Conservation (phyloP, 1,284 basidiomycete species). For the Chalciporus piperatoides region DNA sequence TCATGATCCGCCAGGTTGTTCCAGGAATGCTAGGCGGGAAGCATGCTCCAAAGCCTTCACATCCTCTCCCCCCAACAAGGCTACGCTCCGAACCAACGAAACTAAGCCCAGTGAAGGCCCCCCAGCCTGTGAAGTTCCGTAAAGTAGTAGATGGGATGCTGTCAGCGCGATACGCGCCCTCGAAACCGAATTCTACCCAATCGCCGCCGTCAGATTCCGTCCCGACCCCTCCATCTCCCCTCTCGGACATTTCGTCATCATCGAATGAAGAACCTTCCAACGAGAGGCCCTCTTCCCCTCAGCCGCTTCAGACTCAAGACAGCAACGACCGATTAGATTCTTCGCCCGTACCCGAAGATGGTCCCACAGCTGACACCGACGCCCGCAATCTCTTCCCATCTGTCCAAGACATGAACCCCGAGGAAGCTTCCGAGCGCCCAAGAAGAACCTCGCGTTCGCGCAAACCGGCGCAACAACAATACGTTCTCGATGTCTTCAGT, state of each 20-base stretch:
- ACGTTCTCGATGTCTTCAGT: conserved; percentile 41
- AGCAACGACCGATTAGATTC: conserved; percentile 1
- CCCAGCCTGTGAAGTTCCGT: conserved; percentile 31
- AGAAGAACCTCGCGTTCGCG: conserved; percentile 54
- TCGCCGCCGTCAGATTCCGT: conserved; percentile 4
- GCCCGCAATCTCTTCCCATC: background rate
- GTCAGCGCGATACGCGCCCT: conserved; percentile 25
- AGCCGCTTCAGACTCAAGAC: background rate
- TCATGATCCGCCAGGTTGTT: conserved; percentile 36
- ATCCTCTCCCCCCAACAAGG: conserved; percentile 13
- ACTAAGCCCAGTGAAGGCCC: conserved; percentile 23
- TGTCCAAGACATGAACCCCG: conserved; percentile 5
- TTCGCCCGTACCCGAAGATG: conserved; percentile 1
- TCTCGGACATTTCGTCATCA: conserved; percentile 29
- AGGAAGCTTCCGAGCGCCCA: conserved; percentile 19
- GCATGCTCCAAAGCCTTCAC: conserved; percentile 25
- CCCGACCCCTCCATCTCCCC: conserved; percentile 19
- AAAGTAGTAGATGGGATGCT: conserved; percentile 37
- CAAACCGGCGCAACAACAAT: conserved; percentile 38
- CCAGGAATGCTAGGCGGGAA: conserved; percentile 36
- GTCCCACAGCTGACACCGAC: background rate
- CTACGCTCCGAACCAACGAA: conserved; percentile 1
- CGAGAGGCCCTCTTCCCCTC: background rate
- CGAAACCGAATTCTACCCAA: conserved; percentile 15
- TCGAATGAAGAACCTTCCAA: conserved; percentile 19